Conservation (phyloP, 2,329 filamentous ascomycete genomes). For the Venturia aucupariae region DNA sequence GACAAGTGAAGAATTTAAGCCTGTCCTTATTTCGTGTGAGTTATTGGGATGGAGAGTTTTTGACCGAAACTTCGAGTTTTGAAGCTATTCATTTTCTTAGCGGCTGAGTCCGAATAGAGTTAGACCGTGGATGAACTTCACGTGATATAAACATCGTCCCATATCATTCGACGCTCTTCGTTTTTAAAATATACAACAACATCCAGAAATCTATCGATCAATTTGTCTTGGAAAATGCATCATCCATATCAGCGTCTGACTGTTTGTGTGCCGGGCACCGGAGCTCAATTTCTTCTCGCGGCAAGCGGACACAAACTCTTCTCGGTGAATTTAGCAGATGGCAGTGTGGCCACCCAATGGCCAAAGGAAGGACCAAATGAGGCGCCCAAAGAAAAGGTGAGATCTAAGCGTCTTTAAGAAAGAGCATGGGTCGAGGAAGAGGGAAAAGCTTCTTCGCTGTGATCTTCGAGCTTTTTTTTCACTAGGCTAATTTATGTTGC, state of each 20-base stretch:
- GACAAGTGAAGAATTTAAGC: conserved; percentile 89
- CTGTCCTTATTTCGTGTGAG: conserved; percentile 23
- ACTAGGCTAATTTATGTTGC: background rate
- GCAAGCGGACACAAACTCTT: conserved; percentile 65
- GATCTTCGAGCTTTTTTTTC: background rate
- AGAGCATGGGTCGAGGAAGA: background rate
- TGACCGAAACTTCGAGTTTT: background rate
- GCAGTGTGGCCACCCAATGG: conserved; percentile 55
- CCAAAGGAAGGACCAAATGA: conserved; percentile 24
- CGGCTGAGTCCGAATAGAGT: background rate
- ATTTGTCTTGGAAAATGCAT: conserved; percentile 21
- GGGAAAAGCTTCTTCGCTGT: background rate
- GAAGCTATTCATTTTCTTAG: background rate
- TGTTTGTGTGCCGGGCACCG: conserved; percentile 18
- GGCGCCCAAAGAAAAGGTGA: background rate
- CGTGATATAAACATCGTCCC: background rate
- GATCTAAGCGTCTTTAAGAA: conserved; percentile 22
- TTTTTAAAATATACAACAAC: background rate
- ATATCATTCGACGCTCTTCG: background rate
- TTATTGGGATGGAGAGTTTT: background rate
- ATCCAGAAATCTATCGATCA: background rate
- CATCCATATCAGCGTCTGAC: conserved; percentile 35
- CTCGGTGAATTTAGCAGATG: conserved; percentile 52
- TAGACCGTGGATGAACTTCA: background rate
- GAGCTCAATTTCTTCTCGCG: conserved; percentile 52